Percentiles rank a stretch among this genome's conserved stretches.
phyloP scores from a whole-genome alignment of 2,329 filamentous ascomycete species.

The Tolypocladium ophioglossoides region DNA sequence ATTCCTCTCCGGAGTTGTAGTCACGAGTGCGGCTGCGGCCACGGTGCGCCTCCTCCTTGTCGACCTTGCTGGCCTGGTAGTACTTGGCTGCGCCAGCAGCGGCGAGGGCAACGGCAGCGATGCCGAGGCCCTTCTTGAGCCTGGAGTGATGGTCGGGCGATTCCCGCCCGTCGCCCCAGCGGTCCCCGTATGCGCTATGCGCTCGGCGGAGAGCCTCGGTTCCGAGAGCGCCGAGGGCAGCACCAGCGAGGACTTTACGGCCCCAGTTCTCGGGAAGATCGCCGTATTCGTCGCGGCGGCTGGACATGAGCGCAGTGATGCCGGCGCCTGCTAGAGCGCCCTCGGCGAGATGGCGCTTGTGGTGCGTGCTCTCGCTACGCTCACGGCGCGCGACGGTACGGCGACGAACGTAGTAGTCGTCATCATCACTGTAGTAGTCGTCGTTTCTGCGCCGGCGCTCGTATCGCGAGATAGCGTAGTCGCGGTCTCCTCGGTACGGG shows the following conservation, averaged over 20 bases:
- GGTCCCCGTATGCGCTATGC: conserved; percentile 49
- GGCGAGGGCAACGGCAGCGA: conserved; percentile 52
- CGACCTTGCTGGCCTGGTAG: conserved; percentile 47
- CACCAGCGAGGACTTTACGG: conserved; percentile 49
- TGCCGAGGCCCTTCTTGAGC: conserved; percentile 50
- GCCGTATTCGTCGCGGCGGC: conserved; percentile 40
- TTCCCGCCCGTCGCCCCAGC: conserved; percentile 28
- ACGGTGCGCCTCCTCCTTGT: conserved; percentile 46
- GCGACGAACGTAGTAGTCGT: conserved; percentile 38
- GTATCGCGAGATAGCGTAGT: conserved; percentile 23
- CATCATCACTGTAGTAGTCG: conserved; percentile 33
- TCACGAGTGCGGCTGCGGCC: conserved; percentile 43
- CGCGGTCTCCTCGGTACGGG: conserved; percentile 23
- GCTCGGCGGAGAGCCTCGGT: conserved; percentile 51
- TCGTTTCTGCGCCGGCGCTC: conserved; percentile 30
- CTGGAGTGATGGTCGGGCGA: conserved; percentile 33
- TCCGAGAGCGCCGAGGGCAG: conserved; percentile 51
- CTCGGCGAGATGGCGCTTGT: conserved; percentile 50
- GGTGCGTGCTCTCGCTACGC: conserved; percentile 37
- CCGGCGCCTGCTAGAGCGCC: conserved; percentile 56
- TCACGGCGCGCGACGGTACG: conserved; percentile 37
- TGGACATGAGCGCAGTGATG: conserved; percentile 46
- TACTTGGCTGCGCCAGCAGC: conserved; percentile 57
- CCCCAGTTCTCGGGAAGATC: conserved; percentile 41
- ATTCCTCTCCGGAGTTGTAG: conserved; percentile 29